A percentile compares a stretch with the other conserved stretches of the same genome.
Conservation (phyloP, 192 early-diverging fungal genomes). For the Cetraspora pellucida region DNA sequence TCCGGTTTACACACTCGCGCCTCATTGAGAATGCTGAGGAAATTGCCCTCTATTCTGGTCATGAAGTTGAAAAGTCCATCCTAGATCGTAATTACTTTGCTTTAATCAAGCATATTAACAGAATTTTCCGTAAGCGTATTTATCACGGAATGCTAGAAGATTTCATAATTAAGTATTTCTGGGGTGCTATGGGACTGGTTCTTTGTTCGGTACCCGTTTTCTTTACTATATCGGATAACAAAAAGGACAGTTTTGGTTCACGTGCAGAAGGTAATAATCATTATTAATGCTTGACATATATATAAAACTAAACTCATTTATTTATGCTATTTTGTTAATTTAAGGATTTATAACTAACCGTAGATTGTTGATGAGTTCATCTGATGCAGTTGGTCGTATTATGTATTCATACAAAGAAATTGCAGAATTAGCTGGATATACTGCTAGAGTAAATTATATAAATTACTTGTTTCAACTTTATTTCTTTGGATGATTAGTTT, state of each 20-base stretch:
- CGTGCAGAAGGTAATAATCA: slow-evolving; percentile 55
- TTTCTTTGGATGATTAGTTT: background rate
- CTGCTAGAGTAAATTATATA: slow-evolving; percentile 66
- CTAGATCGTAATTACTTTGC: slow-evolving; percentile 76
- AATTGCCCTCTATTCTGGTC: slow-evolving; percentile 88
- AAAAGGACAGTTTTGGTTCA: slow-evolving; percentile 44
- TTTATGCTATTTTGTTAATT: background rate
- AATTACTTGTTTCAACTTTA: background rate
- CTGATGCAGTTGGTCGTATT: slow-evolving; percentile 80
- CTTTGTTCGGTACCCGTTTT: slow-evolving; percentile 91
- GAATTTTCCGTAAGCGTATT: slow-evolving; percentile 81
- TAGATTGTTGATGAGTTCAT: slow-evolving; percentile 71
- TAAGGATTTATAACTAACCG: slow-evolving; percentile 78
- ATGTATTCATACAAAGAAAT: slow-evolving; percentile 97
- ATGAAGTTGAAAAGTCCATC: slow-evolving; percentile 80
- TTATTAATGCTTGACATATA: background rate
- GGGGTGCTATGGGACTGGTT: slow-evolving; percentile 88
- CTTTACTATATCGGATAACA: slow-evolving; percentile 49
- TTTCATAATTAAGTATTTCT: slow-evolving; percentile 98
- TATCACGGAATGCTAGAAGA: slow-evolving; percentile 96
- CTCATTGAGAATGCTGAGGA: slow-evolving; percentile 97
- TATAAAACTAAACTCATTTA: background rate
- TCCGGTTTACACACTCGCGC: slow-evolving; percentile 92
- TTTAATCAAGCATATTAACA: slow-evolving; percentile 85
- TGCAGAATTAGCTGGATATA: slow-evolving; percentile 93